Evolutionary conservation across 2,329 filamentous ascomycete species (phyloP).

Genomic region (Talaromyces funiculosus): DNA sequence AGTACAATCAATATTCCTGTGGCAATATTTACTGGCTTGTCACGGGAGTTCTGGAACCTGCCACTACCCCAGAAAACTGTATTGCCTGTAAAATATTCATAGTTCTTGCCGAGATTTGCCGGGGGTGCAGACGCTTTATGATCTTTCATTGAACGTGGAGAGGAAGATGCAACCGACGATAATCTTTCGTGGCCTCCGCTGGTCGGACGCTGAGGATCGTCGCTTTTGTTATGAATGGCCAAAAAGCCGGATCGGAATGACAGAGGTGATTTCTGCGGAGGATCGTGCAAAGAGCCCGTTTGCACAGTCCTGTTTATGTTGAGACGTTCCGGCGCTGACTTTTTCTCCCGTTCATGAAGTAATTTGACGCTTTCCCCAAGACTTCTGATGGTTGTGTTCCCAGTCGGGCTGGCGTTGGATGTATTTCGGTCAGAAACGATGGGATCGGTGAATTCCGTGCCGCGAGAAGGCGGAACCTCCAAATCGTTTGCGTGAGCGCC

Average conservation of each 20-base stretch:
- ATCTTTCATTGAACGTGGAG: constrained; percentile 58
- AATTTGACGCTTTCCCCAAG: constrained; percentile 74
- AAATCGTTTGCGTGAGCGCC: constrained; percentile 35
- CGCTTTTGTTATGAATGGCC: constrained; percentile 53
- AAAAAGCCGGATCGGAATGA: constrained; percentile 74
- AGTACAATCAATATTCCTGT: constrained; percentile 76
- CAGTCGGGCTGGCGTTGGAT: constrained; percentile 67
- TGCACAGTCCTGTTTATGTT: constrained; percentile 59
- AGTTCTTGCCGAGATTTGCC: constrained; percentile 60
- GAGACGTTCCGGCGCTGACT: constrained; percentile 38
- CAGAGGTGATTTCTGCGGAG: constrained; percentile 63
- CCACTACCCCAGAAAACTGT: constrained; percentile 84
- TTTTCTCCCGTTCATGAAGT: constrained; percentile 53
- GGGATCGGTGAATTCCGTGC: constrained; percentile 73
- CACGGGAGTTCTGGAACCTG: constrained; percentile 78
- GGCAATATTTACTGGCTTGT: constrained; percentile 80
- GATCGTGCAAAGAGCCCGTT: constrained; percentile 49
- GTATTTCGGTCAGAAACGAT: constrained; percentile 65
- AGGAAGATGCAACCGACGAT: constrained; percentile 73
- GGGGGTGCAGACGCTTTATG: constrained; percentile 24
- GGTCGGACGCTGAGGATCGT: constrained; percentile 48
- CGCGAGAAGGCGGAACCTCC: constrained; percentile 64
- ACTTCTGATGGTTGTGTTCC: constrained; percentile 55
- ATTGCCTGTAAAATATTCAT: constrained; percentile 91
- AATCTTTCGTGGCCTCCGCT: constrained; percentile 71